Percentiles rank a stretch among this genome's conserved stretches.
Conservation (phyloP, 768 basidiomycete species). For the Macrolepiota fuliginosa region DNA sequence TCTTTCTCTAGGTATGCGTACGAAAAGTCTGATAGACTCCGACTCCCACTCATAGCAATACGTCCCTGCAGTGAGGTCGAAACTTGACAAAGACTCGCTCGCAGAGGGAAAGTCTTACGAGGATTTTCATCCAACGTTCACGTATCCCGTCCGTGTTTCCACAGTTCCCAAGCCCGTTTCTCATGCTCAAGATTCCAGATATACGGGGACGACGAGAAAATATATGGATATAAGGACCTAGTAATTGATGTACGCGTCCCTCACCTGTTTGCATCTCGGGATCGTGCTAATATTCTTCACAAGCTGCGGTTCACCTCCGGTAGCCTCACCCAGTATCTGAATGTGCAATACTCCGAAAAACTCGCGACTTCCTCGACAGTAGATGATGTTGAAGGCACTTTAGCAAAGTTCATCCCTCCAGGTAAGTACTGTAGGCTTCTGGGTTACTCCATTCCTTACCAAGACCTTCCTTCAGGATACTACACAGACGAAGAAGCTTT, state of each 20-base stretch:
- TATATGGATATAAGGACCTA: slow-evolving; percentile 90
- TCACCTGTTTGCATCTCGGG: background rate
- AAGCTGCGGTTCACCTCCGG: slow-evolving; percentile 89
- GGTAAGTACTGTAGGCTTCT: slow-evolving; percentile 35
- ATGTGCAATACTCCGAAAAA: slow-evolving; percentile 64
- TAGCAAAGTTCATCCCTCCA: slow-evolving; percentile 75
- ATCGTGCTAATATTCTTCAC: background rate
- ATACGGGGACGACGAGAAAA: slow-evolving; percentile 93
- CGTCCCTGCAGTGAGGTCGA: slow-evolving; percentile 58
- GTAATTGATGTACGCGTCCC: slow-evolving; percentile 66
- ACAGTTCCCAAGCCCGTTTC: background rate
- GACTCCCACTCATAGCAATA: background rate
- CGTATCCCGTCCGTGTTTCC: slow-evolving; percentile 75
- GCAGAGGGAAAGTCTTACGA: slow-evolving; percentile 57
- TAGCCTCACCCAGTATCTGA: slow-evolving; percentile 74
- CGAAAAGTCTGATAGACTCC: background rate
- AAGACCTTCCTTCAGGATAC: slow-evolving; percentile 51
- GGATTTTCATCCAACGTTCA: slow-evolving; percentile 84
- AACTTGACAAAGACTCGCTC: slow-evolving; percentile 58
- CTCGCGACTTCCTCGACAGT: slow-evolving; percentile 66
- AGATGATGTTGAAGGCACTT: slow-evolving; percentile 81
- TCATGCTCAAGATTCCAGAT: slow-evolving; percentile 50
- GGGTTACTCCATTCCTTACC: background rate
- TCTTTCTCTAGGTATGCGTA: slow-evolving; percentile 66
- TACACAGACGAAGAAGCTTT: slow-evolving; percentile 68